Evolutionary conservation across 139 green algal species (phyloP).

Genomic region (Tetraselmis chui): DNA sequence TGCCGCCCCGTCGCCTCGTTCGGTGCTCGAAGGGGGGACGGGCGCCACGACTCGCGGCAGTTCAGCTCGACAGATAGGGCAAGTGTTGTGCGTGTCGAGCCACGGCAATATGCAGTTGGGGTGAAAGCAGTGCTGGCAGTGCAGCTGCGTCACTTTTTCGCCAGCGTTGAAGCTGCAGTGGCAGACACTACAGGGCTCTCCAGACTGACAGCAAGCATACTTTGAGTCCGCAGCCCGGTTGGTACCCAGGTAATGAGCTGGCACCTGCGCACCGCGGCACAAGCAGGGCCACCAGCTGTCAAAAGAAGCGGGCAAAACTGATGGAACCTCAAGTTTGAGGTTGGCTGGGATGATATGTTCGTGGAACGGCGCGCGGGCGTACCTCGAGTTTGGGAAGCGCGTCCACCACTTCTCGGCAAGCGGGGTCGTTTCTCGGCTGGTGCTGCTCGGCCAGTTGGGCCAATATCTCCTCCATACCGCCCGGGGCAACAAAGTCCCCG

Average conservation of each 20-base stretch:
- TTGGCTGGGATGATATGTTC: too few relatives aligned
- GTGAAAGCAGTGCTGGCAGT: conserved; percentile 35
- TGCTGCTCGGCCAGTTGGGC: background rate
- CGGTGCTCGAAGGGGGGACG: background rate
- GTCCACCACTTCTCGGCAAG: background rate
- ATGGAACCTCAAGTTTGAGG: too few relatives aligned
- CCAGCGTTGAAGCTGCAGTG: conserved; percentile 25
- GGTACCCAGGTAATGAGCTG: too few relatives aligned
- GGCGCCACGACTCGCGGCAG: conserved; percentile 14
- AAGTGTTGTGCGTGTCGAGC: conserved; percentile 42
- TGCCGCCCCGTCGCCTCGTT: background rate
- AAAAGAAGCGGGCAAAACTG: background rate
- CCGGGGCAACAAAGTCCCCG: background rate
- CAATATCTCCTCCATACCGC: background rate
- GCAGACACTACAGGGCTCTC: conserved; percentile 33
- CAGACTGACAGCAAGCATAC: background rate
- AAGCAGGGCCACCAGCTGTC: background rate
- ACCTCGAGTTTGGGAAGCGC: background rate
- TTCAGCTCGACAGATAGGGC: conserved; percentile 33
- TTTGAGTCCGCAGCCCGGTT: background rate
- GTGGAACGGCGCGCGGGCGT: background rate
- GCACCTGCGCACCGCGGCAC: background rate
- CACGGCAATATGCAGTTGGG: conserved; percentile 34
- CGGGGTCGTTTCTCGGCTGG: background rate
- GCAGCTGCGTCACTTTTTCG: conserved; percentile 36